Conservation (phyloP, 495 filamentous ascomycete genomes). For the Aspergillus wentii region DNA sequence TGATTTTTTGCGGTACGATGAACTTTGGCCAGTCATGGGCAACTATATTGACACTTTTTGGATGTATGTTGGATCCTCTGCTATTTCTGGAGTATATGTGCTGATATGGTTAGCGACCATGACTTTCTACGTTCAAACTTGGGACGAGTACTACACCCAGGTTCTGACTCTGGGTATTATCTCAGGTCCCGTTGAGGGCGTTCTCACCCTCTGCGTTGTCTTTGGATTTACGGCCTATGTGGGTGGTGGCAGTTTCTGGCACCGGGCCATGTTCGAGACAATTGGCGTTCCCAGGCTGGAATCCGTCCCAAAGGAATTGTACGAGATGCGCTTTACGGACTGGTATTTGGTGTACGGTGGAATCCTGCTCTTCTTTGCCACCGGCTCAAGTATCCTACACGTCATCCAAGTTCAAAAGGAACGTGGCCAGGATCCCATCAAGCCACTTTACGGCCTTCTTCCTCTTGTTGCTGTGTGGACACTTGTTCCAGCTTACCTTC, state of each 20-base stretch:
- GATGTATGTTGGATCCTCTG: conserved; percentile 46
- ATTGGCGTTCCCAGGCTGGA: conserved; percentile 61
- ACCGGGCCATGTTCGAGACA: conserved; percentile 68
- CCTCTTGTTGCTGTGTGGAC: conserved; percentile 75
- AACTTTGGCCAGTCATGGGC: conserved; percentile 92
- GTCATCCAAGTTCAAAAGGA: conserved; percentile 75
- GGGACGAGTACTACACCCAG: conserved; percentile 98
- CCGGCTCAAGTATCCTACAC: conserved; percentile 62
- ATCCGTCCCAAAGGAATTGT: conserved; percentile 63
- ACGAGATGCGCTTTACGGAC: conserved; percentile 76
- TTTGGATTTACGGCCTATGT: conserved; percentile 81
- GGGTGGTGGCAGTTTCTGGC: conserved; percentile 91
- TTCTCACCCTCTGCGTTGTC: conserved; percentile 75
- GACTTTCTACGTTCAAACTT: conserved; percentile 97
- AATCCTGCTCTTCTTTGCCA: conserved; percentile 79
- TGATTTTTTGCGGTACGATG: conserved; percentile 86
- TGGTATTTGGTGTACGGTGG: conserved; percentile 94
- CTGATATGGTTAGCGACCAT: conserved; percentile 53
- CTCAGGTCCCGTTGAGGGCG: conserved; percentile 92
- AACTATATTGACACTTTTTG: conserved; percentile 81
- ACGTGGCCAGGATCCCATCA: conserved; percentile 61
- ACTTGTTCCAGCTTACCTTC: conserved; percentile 70
- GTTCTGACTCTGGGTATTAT: conserved; percentile 88
- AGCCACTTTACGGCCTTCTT: conserved; percentile 72
- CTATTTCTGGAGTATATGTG: not conserved